Evolutionary conservation across 2,329 filamentous ascomycete genomes (phyloP), one percentile per base, ranked within the genome.

Genomic region (Aspergillus neotritici): DNA sequence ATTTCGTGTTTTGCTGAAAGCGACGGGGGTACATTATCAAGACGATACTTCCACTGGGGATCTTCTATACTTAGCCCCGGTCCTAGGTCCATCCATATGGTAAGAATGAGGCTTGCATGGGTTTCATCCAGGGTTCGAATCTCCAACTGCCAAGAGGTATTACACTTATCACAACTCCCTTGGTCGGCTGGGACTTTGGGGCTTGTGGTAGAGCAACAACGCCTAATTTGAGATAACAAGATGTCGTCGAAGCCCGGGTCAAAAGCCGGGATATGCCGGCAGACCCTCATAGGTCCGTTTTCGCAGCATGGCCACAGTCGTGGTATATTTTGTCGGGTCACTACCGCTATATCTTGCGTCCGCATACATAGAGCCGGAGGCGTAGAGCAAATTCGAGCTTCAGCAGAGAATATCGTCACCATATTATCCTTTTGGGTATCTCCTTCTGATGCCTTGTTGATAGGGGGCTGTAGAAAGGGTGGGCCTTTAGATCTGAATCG

Each of bases 21-120:
- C 21, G 21, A 25, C 5, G 21, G 21, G 21, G 21, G 21, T 25
- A 25, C 21, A 25, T 25, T 25, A 25, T 8, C 7, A 25, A 25
- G 21, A 25, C 21, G 21, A 25, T 25, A 25, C 21, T 25, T 25
- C 21, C 21, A 25, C 21, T 25, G 21, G 9, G 21, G 21, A 25
- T 25, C 21, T 25, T 9, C 7, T 9, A 13, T 15, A 14, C 12
- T 41, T 9, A 44, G n/a, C 6, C 45, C 41, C 11, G 45, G 45
- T 15, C 45, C 45, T 7, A 47, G 11, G 17, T 47, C 45, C 31
- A 47, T 41, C 45, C 45, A 47, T n/a, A 5, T n/a, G 25, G 45
- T 47, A 30, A 47, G 31, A 21, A 39, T 38, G n/a, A 47, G 17
- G 12, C 34, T 38, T 35, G 38, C 30, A 17, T 38, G 40, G 15